Evolutionary conservation across 306 rosid species (phyloP), one percentile per base, ranked within the genome.

Genomic region (Rosa chinensis): DNA sequence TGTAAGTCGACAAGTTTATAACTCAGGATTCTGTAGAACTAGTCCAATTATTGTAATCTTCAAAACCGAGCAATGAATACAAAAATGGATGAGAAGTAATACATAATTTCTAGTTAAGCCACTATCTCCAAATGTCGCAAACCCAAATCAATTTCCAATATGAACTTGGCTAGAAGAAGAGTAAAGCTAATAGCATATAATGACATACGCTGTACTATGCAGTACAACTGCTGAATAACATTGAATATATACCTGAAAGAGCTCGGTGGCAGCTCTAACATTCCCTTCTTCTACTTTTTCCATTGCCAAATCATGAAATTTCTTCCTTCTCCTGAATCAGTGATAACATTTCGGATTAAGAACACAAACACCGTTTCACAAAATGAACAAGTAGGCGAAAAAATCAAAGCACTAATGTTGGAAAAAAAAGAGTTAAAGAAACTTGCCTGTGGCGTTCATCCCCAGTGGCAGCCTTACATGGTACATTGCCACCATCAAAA

Each of bases 211-310:
- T 10, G 40, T 20, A 77, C 17, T 37, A 47, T 8, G 45, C 53
- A 39, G 10, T 23, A 11, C 47, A 13, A 8, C 72, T 20, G 35
- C 17, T 23, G 25, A n/a, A n/a, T 21, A 43, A 50, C 66, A 44
- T 21, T 5, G 39, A 55, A 10, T n/a, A 43, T 70, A 73, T 61
- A 91, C 99, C 99, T 92, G 95, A 82, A 92, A 92, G 52, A 92
- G 83, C 83, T 91, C 99, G 35, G 88, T 35, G 74, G 99, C 99
- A 70, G 95, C 95, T 62, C 52, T 73, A 78, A 89, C 86, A 78
- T 92, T 85, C 80, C 97, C 99, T 82, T 94, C 93, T 76, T 85
- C 88, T 70, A 89, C 88, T 84, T 92, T 91, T 7, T 70, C 88
- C 97, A 94, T 86, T 17, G 95, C 99, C 82, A 90, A 85, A 28